Evolutionary conservation across 2,329 filamentous ascomycete species (phyloP).

Genomic region (Dothistroma pini): DNA sequence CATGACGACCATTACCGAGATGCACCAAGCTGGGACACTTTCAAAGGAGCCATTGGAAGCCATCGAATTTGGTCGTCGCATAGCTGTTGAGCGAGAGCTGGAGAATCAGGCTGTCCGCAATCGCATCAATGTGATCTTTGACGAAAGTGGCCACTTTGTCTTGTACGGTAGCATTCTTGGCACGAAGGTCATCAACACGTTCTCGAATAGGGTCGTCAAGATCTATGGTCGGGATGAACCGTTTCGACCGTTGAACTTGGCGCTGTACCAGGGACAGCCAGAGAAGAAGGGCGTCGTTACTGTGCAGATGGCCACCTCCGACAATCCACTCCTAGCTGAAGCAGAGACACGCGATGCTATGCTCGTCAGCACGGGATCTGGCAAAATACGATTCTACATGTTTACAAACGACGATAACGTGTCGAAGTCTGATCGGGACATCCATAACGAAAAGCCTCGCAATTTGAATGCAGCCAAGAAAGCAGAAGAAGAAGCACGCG

Average conservation of each 20-base stretch:
- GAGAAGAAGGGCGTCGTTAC: slow-evolving; percentile 92
- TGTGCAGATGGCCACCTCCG: slow-evolving; percentile 93
- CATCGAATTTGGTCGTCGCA: slow-evolving; percentile 83
- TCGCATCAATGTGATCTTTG: slow-evolving; percentile 84
- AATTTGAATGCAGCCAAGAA: slow-evolving; percentile 51
- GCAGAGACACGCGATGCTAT: slow-evolving; percentile 89
- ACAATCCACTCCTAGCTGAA: slow-evolving; percentile 88
- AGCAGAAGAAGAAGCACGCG: slow-evolving; percentile 54
- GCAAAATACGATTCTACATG: slow-evolving; percentile 94
- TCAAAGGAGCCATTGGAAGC: slow-evolving; percentile 77
- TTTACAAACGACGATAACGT: slow-evolving; percentile 88
- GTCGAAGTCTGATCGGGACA: slow-evolving; percentile 77
- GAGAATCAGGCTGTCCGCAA: slow-evolving; percentile 64
- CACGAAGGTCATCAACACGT: slow-evolving; percentile 92
- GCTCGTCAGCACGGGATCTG: slow-evolving; percentile 75
- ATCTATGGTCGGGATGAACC: slow-evolving; percentile 88
- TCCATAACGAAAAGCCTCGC: slow-evolving; percentile 91
- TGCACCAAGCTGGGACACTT: slow-evolving; percentile 86
- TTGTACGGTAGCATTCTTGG: slow-evolving; percentile 90
- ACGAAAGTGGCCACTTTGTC: slow-evolving; percentile 94
- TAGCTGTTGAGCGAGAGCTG: slow-evolving; percentile 82
- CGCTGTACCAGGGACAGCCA: slow-evolving; percentile 90
- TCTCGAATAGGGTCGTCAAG: slow-evolving; percentile 88
- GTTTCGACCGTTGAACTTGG: slow-evolving; percentile 75
- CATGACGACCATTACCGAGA: slow-evolving; percentile 79